Base-by-base conservation (phyloP, 2,329 filamentous ascomycete species). In the Epichloe gansuensis region DNA sequence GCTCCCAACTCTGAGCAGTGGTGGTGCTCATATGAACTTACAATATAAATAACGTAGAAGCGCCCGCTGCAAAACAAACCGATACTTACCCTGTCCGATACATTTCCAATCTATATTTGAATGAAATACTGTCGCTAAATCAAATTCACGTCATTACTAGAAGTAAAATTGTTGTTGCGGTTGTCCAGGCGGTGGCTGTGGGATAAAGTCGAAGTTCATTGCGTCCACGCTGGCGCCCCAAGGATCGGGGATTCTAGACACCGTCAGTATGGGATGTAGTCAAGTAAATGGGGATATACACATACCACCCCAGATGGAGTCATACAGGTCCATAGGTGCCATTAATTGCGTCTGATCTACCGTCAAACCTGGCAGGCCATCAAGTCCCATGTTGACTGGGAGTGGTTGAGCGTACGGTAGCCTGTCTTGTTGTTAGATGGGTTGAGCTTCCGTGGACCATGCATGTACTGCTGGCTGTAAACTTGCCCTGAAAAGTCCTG, bases 221-320 rank as follows among this genome's bases (percentile, higher is more conserved):
- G 73, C 65, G 59, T 81, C 79, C 52, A 78, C 54, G 11, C 48
- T 75, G 6, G 73, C 70, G 56, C 80, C 80, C 70, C 78, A 81
- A 0, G 78, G 75, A 60, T 81, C 77, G 4, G 77, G 2, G 76
- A 78, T 70, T 81, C 78, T 81, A 52, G n/a, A 23, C 13, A 5
- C 5, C 12, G 42, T 45, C 25, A 50, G 21, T 46, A 46, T 2
- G 12, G 12, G 5, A 12, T 2, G 7, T 9, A 45, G 9, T 31
- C 5, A n/a, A 45, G 25, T n/a, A 34, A 28, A 34, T 47, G 17
- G 25, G 28, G 2, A 42, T 4, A 34, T 25, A 13, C 21, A 71
- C 77, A 64, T 67, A 83, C 80, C 81, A 74, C 80, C 83, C 69
- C 83, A 84, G 46, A 85, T 85, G 4, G 80, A 82, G 60, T 84